Base-by-base conservation (phyloP, 169 alveolate species). In the Plasmodium inui region DNA sequence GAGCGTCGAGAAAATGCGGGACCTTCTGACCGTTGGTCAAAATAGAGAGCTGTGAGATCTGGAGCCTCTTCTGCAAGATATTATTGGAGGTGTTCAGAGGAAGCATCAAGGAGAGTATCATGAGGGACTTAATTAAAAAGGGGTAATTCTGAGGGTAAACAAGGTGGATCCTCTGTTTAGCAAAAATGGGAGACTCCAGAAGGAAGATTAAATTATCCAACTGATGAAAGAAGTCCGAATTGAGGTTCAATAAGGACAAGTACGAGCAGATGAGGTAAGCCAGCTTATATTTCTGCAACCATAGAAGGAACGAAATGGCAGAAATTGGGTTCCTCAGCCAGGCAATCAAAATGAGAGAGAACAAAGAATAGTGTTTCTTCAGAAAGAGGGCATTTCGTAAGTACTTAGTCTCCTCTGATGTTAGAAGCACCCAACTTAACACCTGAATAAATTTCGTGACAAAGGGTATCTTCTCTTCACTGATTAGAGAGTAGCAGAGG, bases 221-320 rank as follows among this genome's bases (percentile, higher is more conserved):
- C 44, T 94, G 93, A 86, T 94, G 93, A 79, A 93, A 88, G 30
- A 95, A 95, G n/a, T 95, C 98, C 0, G 94, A 55, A 41, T 89
- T 57, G 3, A 89, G 34, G 37, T 79, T 80, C 73, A 89, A 32
- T 8, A 89, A 44, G 10, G 94, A 79, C 73, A 89, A 79, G 72
- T 89, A 89, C 8, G 94, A 89, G 3, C 83, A 89, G 22, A 89
- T 37, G 30, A 30, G 82, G 82, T 89, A 86, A 0, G 98, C 96
- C 39, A 96, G 89, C 26, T 95, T 95, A 57, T 96, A 96, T 61
- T 96, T 96, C 79, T 96, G 97, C 50, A 94, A 94, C 97, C 97
- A 96, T 72, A 96, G 82, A 34, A 96, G 92, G 70, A 96, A 94
- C 14, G 98, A 86, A 81, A 96, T 85, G 19, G 98, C 96, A 26